Percentiles rank a stretch among this genome's conserved stretches.
Conservation (phyloP, 306 rosid genomes). For the Vigna angularis region DNA sequence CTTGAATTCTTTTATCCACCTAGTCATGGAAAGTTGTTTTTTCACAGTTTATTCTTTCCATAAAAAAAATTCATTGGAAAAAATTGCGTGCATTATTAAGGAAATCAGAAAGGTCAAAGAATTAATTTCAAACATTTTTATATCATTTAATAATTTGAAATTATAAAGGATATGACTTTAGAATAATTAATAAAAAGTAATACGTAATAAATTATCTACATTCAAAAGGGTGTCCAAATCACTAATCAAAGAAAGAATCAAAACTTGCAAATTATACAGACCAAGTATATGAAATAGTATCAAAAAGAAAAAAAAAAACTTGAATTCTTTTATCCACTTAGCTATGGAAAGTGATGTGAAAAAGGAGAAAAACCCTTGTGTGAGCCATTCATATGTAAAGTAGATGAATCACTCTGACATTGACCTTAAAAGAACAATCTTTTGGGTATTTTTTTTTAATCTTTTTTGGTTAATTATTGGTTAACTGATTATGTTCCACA, state of each 20-base stretch:
- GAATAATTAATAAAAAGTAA: too few relatives aligned
- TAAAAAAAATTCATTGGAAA: too few relatives aligned
- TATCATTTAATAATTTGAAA: too few relatives aligned
- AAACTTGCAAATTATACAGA: not conserved
- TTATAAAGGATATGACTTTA: too few relatives aligned
- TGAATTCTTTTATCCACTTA: not conserved
- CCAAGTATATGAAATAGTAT: not conserved
- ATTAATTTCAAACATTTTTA: too few relatives aligned
- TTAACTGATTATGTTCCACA: not conserved
- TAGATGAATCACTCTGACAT: constrained; percentile 26
- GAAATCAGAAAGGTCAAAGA: too few relatives aligned
- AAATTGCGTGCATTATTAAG: too few relatives aligned
- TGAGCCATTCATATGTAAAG: constrained; percentile 29
- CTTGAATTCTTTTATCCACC: not conserved
- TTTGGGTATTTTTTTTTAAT: not conserved
- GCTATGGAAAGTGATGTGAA: constrained; percentile 1
- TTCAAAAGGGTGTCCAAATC: too few relatives aligned
- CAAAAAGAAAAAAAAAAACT: not conserved
- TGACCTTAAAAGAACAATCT: constrained; percentile 35
- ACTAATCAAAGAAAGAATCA: too few relatives aligned
- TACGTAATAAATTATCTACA: too few relatives aligned
- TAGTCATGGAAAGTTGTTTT: too few relatives aligned
- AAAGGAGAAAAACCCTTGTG: not conserved
- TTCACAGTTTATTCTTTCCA: too few relatives aligned
- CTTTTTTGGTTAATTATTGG: constrained; percentile 19